Evolutionary conservation across 2,329 filamentous ascomycete genomes (phyloP).

Genomic region (Aspergillus pseudoviridinutans): DNA sequence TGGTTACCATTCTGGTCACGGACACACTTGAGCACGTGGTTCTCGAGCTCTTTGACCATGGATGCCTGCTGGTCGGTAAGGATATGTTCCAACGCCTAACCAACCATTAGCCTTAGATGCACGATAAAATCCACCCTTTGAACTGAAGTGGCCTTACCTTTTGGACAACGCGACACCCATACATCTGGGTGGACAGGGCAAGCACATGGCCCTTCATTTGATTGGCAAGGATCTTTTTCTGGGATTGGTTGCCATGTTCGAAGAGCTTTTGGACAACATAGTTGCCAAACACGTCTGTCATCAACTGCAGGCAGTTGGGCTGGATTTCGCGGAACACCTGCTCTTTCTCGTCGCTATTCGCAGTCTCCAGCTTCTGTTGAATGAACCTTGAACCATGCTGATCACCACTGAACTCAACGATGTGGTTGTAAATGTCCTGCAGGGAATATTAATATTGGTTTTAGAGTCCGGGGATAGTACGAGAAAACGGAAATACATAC

Average conservation of each 20-base stretch:
- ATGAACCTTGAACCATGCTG: slow-evolving; percentile 96
- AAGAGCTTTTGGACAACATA: slow-evolving; percentile 99
- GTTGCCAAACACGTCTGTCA: slow-evolving; percentile 96
- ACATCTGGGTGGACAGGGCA: slow-evolving; percentile 78
- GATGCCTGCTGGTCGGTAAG: slow-evolving; percentile 86
- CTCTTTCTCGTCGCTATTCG: slow-evolving; percentile 94
- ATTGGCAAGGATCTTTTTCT: slow-evolving; percentile 81
- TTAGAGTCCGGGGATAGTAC: background rate
- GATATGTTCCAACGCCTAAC: slow-evolving; percentile 78
- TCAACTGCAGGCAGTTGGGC: slow-evolving; percentile 77
- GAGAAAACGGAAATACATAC: slow-evolving; percentile 33
- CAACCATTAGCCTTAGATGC: slow-evolving; percentile 20
- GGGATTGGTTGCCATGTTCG: slow-evolving; percentile 87
- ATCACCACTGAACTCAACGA: slow-evolving; percentile 93
- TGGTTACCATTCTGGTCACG: slow-evolving; percentile 93
- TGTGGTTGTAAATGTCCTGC: slow-evolving; percentile 75
- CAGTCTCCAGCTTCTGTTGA: slow-evolving; percentile 83
- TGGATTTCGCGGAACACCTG: slow-evolving; percentile 84
- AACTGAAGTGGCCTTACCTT: slow-evolving; percentile 56
- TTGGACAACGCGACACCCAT: slow-evolving; percentile 92
- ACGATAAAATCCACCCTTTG: slow-evolving; percentile 9
- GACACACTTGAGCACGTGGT: slow-evolving; percentile 71
- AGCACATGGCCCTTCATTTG: slow-evolving; percentile 85
- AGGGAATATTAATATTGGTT: slow-evolving; percentile 8
- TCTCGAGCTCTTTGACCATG: slow-evolving; percentile 77